Evolutionary conservation across 495 filamentous ascomycete genomes (phyloP).

Genomic region (Hyaloscypha hepaticicola): DNA sequence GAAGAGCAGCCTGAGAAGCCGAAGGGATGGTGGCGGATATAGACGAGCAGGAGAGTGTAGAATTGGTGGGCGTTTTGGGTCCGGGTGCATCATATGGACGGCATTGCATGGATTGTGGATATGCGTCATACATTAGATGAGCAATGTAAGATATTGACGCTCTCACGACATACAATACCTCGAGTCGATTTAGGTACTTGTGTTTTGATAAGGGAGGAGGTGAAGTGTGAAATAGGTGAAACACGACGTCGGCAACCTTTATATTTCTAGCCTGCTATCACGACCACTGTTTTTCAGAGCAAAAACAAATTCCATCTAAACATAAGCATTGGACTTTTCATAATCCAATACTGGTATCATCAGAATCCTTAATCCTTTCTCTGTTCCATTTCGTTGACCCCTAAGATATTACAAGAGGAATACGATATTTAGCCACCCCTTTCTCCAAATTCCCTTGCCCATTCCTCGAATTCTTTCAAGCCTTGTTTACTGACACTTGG

Average conservation of each 20-base stretch:
- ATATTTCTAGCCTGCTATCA: background rate
- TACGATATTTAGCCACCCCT: constrained; percentile 62
- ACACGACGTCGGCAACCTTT: background rate
- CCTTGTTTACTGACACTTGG: constrained; percentile 88
- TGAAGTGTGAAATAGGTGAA: background rate
- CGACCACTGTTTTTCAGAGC: background rate
- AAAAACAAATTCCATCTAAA: background rate
- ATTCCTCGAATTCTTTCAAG: constrained; percentile 85
- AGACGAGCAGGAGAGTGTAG: background rate
- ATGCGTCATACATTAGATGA: background rate
- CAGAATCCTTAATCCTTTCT: background rate
- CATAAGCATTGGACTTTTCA: constrained; percentile 7
- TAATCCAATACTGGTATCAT: constrained; percentile 2
- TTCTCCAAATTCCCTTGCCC: constrained; percentile 92
- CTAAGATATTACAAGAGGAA: constrained; percentile 7
- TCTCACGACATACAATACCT: background rate
- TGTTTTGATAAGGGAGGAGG: background rate
- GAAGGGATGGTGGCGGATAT: background rate
- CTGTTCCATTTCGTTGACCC: constrained; percentile 4
- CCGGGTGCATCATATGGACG: constrained; percentile 5
- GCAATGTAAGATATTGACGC: background rate
- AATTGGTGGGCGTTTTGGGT: constrained; percentile 5
- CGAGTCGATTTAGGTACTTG: too few relatives aligned
- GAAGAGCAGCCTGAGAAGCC: background rate
- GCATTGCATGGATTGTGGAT: background rate